Conservation (phyloP, 768 basidiomycete genomes). For the Austroboletus festivus region DNA sequence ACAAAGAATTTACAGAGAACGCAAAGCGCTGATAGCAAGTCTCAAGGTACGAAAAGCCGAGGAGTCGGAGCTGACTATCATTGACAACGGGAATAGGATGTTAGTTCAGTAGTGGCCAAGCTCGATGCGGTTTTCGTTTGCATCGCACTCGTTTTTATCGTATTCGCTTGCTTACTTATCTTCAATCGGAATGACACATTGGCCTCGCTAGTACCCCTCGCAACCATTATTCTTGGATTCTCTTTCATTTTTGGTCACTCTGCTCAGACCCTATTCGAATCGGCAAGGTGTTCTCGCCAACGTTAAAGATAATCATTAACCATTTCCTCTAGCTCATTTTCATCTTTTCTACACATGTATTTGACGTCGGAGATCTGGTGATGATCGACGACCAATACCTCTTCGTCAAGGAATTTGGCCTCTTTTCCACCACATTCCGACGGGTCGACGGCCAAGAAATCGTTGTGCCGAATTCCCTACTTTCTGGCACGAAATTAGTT, state of each 20-base stretch:
- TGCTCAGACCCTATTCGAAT: constrained; percentile 75
- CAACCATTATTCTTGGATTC: constrained; percentile 77
- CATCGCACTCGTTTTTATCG: constrained; percentile 52
- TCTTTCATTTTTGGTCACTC: constrained; percentile 85
- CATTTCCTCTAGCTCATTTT: constrained; percentile 58
- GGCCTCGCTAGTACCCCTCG: constrained; percentile 72
- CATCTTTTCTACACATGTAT: constrained; percentile 84
- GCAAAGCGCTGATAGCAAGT: constrained; percentile 66
- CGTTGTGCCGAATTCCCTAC: constrained; percentile 71
- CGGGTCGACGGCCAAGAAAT: constrained; percentile 81
- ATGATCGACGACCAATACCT: constrained; percentile 61
- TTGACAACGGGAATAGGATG: constrained; percentile 46
- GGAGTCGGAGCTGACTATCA: not conserved
- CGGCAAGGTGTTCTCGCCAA: constrained; percentile 40
- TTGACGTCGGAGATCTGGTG: constrained; percentile 78
- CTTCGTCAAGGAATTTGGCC: constrained; percentile 69
- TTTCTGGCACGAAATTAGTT: constrained; percentile 68
- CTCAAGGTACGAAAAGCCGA: constrained; percentile 50
- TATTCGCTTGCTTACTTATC: constrained; percentile 72
- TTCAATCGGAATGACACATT: constrained; percentile 67
- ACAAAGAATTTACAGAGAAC: constrained; percentile 74
- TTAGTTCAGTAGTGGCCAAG: constrained; percentile 70
- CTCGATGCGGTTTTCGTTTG: constrained; percentile 71
- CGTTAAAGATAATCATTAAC: not conserved
- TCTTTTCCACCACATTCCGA: constrained; percentile 76